Conservation (phyloP, 306 rosid genomes). For the Vigna mungo region DNA sequence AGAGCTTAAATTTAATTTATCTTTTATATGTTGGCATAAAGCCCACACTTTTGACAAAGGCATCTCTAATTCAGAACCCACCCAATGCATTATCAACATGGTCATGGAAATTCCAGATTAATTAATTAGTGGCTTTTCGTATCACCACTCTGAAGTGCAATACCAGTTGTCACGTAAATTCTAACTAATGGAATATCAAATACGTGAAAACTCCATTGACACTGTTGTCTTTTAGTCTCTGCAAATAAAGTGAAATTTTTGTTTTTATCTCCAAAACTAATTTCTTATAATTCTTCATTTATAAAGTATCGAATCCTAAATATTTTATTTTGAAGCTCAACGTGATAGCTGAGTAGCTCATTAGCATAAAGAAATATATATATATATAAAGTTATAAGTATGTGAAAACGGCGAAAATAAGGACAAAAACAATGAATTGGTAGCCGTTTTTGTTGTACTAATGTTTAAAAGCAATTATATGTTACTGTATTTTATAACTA, state of each 20-base stretch:
- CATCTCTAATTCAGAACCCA: conserved; percentile 23
- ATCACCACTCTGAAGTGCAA: conserved; percentile 1
- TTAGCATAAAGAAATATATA: background rate
- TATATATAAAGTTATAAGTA: too few relatives aligned
- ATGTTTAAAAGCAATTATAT: background rate
- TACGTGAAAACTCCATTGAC: conserved; percentile 1
- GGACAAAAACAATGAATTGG: background rate
- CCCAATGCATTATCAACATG: conserved; percentile 21
- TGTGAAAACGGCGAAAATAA: background rate
- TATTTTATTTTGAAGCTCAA: background rate
- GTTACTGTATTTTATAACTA: too few relatives aligned
- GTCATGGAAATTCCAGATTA: background rate
- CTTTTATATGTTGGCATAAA: conserved; percentile 38
- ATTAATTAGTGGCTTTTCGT: background rate
- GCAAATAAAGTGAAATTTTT: background rate
- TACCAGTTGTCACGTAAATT: background rate
- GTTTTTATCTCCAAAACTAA: background rate
- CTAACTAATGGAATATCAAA: background rate
- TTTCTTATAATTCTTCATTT: background rate
- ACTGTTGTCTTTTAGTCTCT: background rate
- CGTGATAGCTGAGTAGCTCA: background rate
- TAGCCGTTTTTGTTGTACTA: background rate
- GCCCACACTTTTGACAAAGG: conserved; percentile 36
- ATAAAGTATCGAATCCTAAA: background rate
- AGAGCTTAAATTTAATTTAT: background rate